Evolutionary conservation across 2,329 filamentous ascomycete genomes (phyloP), one percentile per base, ranked within the genome.

Genomic region (Paecilomyces sp.): DNA sequence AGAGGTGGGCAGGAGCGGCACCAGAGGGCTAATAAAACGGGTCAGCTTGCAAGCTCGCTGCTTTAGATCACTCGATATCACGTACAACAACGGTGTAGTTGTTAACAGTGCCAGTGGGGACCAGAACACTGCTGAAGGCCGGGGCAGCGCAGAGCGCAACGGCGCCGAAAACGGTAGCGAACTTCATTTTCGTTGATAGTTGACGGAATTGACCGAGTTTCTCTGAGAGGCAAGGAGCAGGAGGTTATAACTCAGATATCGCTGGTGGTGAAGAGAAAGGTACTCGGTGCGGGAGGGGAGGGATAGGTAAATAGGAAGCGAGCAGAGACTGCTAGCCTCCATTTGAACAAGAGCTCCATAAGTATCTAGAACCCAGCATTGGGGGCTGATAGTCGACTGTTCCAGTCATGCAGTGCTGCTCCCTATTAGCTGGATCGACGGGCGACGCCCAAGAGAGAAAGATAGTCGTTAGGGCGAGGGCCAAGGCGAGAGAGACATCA

Each of bases 181-280:
- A 58, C 65, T 70, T 73, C 70, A 73, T 72, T 55, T 36, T 70
- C 31, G 58, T 41, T 34, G 57, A 22, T 9, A 15, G n/a, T 47
- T 18, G 36, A 18, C n/a, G 41, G 41, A 18, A 47, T 30, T 18
- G 18, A 24, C 31, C 54, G 30, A n/a, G 28, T 33, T 18, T 22
- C 30, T 33, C 25, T n/a, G 54, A 34, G 31, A 36, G 15, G 28
- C 54, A 47, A 47, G 41, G 31, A 33, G 11, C 5, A 33, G 6
- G 9, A 9, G 8, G n/a, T 22, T 47, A 47, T 47, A 4, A 9
- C 8, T 47, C 41, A 47, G 41, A 47, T 47, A 47, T 47, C 9
- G 18, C 41, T 4, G 41, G 18, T 47, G 18, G 13, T 47, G n/a
- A 18, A 22, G 18, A 47, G 41, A 18, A 41, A 47, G 41, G 15